These are phyloP conservation scores for Hypholoma sublateritium DNA, from an alignment of 768 basidiomycete genomes.

Conservation along the genomic window DNA sequence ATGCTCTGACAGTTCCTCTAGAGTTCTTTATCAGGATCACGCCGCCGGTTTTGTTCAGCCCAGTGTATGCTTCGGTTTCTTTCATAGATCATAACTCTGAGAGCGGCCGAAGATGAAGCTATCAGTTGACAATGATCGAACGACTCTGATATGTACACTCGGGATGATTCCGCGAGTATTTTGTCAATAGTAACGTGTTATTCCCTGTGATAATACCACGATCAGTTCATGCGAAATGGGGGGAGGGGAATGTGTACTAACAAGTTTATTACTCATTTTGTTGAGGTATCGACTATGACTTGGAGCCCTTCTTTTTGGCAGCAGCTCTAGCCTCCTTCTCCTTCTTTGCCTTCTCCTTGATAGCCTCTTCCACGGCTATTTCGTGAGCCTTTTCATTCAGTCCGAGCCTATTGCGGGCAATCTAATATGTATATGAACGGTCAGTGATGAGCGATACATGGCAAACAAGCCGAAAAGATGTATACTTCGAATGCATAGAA, in stretches of 20 bases:
- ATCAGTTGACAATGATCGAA: too few relatives aligned
- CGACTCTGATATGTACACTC: too few relatives aligned
- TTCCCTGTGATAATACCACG: background rate
- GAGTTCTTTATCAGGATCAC: too few relatives aligned
- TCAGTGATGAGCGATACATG: background rate
- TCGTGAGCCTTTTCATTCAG: slow-evolving; percentile 88
- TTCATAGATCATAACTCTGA: too few relatives aligned
- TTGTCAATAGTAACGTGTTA: background rate
- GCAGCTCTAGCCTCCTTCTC: slow-evolving; percentile 36
- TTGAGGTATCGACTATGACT: slow-evolving; percentile 7
- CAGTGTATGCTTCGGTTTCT: too few relatives aligned
- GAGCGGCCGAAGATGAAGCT: too few relatives aligned
- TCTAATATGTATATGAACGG: slow-evolving; percentile 43
- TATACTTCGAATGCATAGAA: slow-evolving; percentile 91
- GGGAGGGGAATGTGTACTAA: background rate
- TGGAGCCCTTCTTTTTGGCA: slow-evolving; percentile 26
- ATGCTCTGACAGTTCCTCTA: too few relatives aligned
- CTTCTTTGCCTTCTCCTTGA: slow-evolving; percentile 61
- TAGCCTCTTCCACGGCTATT: slow-evolving; percentile 71
- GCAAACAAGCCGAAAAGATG: background rate
- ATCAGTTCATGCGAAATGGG: background rate
- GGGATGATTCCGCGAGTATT: too few relatives aligned
- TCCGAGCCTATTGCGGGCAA: slow-evolving; percentile 87
- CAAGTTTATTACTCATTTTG: background rate
- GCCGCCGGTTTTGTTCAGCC: too few relatives aligned